Evolutionary conservation across 2,329 filamentous ascomycete species (phyloP).

Genomic region (Canariomyces notabilis): DNA sequence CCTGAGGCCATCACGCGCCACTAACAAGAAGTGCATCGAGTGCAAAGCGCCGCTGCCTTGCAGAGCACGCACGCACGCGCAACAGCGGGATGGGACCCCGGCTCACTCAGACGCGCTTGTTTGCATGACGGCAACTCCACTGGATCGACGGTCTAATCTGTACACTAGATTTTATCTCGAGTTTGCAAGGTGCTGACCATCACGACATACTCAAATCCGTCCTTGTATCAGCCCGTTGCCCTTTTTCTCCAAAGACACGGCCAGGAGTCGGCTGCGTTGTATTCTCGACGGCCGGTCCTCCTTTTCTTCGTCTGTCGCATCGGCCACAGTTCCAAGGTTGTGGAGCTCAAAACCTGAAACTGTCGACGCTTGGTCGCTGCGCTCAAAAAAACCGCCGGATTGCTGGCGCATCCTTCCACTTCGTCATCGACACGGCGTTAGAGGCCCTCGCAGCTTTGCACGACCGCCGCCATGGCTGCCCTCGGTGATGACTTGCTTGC

Average conservation of each 20-base stretch:
- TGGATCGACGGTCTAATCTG: conserved; percentile 20
- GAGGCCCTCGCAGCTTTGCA: background rate
- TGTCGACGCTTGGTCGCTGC: background rate
- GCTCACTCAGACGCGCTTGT: conserved; percentile 6
- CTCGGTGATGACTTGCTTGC: conserved; percentile 92
- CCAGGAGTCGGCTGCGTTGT: conserved; percentile 14
- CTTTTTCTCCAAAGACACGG: conserved; percentile 9
- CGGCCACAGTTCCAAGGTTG: background rate
- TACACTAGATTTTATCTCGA: conserved; percentile 18
- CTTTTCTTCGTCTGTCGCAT: background rate
- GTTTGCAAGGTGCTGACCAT: conserved; percentile 16
- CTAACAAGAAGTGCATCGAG: too few species aligned
- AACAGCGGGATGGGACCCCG: background rate
- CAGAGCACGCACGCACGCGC: too few species aligned
- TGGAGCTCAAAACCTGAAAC: background rate
- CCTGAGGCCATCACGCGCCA: too few species aligned
- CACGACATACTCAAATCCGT: conserved; percentile 2
- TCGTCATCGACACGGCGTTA: background rate
- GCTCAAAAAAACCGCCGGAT: background rate
- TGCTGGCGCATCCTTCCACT: background rate
- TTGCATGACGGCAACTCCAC: conserved; percentile 19
- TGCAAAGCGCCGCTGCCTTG: too few species aligned
- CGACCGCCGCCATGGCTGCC: conserved; percentile 65
- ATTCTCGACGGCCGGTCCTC: conserved; percentile 7
- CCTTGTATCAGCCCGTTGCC: background rate